Conservation (phyloP, 176 grass and related monocot species). For the Musa itinerans region DNA sequence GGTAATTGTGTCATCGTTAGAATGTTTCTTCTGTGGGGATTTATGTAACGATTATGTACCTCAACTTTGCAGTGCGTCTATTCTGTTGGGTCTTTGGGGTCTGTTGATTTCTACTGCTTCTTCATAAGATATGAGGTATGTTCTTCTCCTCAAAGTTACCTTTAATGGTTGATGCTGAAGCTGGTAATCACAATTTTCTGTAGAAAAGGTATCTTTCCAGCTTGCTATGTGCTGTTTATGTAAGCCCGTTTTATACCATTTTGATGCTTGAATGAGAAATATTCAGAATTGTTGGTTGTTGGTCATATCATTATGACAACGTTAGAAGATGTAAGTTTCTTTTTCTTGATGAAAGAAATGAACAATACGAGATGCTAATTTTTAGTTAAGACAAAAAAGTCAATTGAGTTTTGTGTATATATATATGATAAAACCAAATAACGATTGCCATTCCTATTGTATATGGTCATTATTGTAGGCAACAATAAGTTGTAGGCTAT, state of each 20-base stretch:
- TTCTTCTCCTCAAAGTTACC: background rate
- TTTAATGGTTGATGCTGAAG: background rate
- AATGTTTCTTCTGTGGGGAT: background rate
- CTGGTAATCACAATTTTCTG: background rate
- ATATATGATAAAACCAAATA: background rate
- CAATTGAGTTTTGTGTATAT: background rate
- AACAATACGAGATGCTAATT: background rate
- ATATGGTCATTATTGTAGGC: background rate
- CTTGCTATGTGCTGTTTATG: background rate
- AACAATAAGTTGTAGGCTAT: background rate
- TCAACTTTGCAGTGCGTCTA: background rate
- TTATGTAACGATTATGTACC: background rate
- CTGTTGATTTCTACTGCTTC: background rate
- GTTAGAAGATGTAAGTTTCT: background rate
- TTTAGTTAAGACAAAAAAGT: background rate
- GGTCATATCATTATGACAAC: background rate
- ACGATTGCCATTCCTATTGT: background rate
- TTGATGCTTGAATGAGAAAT: background rate
- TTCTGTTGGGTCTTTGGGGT: background rate
- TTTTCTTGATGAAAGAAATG: background rate
- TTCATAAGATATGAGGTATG: constrained; percentile 4
- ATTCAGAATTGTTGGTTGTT: background rate
- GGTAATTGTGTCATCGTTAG: background rate
- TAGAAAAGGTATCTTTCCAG: background rate
- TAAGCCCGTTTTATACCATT: background rate